phyloP scores from a whole-genome alignment of 1,284 basidiomycete genomes.

The Leccinum fuscescens region DNA sequence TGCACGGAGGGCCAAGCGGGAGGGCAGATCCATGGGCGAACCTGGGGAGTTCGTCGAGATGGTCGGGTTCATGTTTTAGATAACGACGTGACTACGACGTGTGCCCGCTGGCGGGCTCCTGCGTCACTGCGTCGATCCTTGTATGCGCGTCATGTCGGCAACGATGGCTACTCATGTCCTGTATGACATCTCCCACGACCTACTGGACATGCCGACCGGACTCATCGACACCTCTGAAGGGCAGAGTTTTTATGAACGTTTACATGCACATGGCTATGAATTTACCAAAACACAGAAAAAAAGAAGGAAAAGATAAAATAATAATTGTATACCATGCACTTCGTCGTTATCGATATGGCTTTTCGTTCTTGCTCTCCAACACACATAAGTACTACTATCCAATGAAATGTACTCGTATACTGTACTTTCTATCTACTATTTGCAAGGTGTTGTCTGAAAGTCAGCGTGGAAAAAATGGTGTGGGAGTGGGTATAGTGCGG shows the following conservation, averaged over 20 bases:
- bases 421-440: not conserved
- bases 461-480: not conserved
- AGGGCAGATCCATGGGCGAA: constrained; percentile 17
- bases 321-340: not conserved
- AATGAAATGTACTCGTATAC: not conserved
- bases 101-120: not conserved
- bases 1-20: constrained; percentile 27
- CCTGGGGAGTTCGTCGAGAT: constrained; percentile 29
- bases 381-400: not conserved
- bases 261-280: not conserved
- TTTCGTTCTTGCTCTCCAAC: not conserved
- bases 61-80: constrained; percentile 27
- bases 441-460: too few species aligned
- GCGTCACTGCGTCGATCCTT: not conserved
- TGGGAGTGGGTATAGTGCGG: too few species aligned
- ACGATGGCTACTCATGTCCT: not conserved
- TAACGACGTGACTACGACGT: not conserved
- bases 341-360: not conserved
- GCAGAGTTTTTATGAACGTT: not conserved
- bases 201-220: not conserved
- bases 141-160: not conserved
- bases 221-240: not conserved
- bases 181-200: not conserved
- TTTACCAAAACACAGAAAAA: not conserved
- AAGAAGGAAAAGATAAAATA: not conserved